Conservation (phyloP, 257 asterid genomes). For the Apocynum venetum region DNA sequence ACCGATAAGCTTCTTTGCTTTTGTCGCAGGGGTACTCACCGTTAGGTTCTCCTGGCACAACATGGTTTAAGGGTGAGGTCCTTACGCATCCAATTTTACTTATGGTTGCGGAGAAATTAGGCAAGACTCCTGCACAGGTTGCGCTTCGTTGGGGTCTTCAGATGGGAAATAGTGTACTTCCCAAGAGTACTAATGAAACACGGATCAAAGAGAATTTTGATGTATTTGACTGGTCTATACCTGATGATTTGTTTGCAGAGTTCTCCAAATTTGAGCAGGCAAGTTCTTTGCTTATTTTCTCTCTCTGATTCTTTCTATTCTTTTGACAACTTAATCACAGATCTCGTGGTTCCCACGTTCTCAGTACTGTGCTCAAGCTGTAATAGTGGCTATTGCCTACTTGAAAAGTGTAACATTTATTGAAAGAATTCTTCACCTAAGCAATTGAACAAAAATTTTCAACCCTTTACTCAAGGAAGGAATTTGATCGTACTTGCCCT, state of each 20-base stretch:
- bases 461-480: neutral
- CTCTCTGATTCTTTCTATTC: neutral
- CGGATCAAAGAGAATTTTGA: conserved; percentile 40
- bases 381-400: neutral
- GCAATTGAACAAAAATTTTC: neutral
- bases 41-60: conserved; percentile 77
- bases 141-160: conserved; percentile 48
- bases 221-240: conserved; percentile 38
- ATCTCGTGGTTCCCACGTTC: neutral
- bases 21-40: conserved; percentile 69
- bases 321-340: neutral
- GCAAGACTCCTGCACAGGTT: conserved; percentile 50
- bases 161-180: conserved; percentile 43
- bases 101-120: conserved; percentile 36
- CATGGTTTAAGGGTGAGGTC: conserved; percentile 60
- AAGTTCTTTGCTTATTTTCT: conserved; percentile 10
- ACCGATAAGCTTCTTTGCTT: neutral
- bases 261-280: conserved; percentile 50
- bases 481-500: neutral
- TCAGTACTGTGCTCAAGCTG: neutral
- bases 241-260: conserved; percentile 35
- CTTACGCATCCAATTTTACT: conserved; percentile 55
- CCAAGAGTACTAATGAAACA: conserved; percentile 37
- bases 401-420: neutral
- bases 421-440: neutral